A percentile compares a stretch with the other conserved stretches of the same genome.
Conservation (phyloP, 116 monocot species). For the Posidonia oceanica region DNA sequence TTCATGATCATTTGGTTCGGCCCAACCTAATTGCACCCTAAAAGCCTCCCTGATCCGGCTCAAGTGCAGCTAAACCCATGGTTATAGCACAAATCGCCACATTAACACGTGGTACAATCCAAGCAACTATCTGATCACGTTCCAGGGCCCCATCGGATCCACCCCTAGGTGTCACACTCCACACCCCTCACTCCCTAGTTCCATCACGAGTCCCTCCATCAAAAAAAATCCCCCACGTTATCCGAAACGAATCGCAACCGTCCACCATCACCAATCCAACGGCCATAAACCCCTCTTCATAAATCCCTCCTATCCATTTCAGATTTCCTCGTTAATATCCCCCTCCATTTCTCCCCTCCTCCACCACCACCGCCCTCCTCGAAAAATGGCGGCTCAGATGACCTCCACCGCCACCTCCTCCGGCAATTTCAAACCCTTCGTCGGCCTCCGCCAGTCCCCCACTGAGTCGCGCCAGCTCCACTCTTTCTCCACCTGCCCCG, state of each 20-base stretch:
- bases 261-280: conserved; percentile 23
- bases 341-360: conserved; percentile 2
- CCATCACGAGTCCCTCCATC: background rate
- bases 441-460: conserved; percentile 26
- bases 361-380: conserved; percentile 11
- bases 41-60: too few relatives aligned
- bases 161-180: background rate
- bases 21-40: too few relatives aligned
- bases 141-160: background rate
- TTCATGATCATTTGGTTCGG: too few relatives aligned
- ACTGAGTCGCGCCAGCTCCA: background rate
- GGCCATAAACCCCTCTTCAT: background rate
- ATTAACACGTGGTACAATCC: background rate
- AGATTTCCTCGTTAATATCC: background rate
- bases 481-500: background rate
- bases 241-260: conserved; percentile 34
- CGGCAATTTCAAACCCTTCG: conserved; percentile 15
- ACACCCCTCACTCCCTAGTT: background rate
- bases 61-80: too few relatives aligned
- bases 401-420: conserved; percentile 1
- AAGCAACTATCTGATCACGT: background rate
- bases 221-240: conserved; percentile 14
- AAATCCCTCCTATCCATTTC: conserved; percentile 44
- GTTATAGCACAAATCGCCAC: too few relatives aligned
- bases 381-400: conserved; percentile 5